These are phyloP conservation scores for Grigorovia transvaalensis DNA, from an alignment of 805 yeast species.

Conservation along the genomic window DNA sequence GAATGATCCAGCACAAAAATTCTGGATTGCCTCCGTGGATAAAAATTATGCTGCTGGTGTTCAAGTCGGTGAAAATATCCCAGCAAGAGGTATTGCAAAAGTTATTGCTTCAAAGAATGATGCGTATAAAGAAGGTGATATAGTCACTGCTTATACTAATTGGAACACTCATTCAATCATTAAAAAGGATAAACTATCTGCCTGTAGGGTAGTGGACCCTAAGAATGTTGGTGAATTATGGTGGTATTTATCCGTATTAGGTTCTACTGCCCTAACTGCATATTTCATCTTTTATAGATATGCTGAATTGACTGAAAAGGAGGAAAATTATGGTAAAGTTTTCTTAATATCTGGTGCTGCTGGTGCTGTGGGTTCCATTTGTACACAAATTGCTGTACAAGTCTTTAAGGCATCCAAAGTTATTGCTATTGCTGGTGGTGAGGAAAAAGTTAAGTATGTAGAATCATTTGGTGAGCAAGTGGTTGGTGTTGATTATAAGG, in stretches of 20 bases:
- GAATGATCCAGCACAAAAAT: slow-evolving; percentile 54
- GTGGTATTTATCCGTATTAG: slow-evolving; percentile 40
- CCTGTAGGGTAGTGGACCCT: slow-evolving; percentile 7
- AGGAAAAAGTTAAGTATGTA: slow-evolving; percentile 43
- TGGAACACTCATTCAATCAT: slow-evolving; percentile 43
- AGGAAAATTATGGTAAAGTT: slow-evolving; percentile 33
- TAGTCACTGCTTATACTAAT: slow-evolving; percentile 30
- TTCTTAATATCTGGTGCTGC: slow-evolving; percentile 55
- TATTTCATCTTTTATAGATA: slow-evolving; percentile 43
- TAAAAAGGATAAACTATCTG: slow-evolving; percentile 6
- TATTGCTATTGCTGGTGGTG: slow-evolving; percentile 53
- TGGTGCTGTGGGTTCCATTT: slow-evolving; percentile 62
- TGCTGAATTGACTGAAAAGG: slow-evolving; percentile 35
- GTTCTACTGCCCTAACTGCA: slow-evolving; percentile 53
- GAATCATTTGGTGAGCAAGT: slow-evolving; percentile 45
- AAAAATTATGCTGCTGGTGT: slow-evolving; percentile 24
- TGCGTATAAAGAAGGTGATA: slow-evolving; percentile 36
- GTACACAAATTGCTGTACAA: slow-evolving; percentile 46
- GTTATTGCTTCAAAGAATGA: slow-evolving; percentile 38
- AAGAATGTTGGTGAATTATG: slow-evolving; percentile 29
- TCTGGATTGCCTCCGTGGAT: slow-evolving; percentile 36
- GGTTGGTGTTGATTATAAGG: slow-evolving; percentile 44
- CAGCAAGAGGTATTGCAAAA: slow-evolving; percentile 42
- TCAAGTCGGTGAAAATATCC: slow-evolving; percentile 35
- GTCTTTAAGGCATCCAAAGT: slow-evolving; percentile 44